These are phyloP conservation scores for Clathrospora elynae DNA, from an alignment of 2,329 filamentous ascomycete genomes.

Conservation along the genomic window DNA sequence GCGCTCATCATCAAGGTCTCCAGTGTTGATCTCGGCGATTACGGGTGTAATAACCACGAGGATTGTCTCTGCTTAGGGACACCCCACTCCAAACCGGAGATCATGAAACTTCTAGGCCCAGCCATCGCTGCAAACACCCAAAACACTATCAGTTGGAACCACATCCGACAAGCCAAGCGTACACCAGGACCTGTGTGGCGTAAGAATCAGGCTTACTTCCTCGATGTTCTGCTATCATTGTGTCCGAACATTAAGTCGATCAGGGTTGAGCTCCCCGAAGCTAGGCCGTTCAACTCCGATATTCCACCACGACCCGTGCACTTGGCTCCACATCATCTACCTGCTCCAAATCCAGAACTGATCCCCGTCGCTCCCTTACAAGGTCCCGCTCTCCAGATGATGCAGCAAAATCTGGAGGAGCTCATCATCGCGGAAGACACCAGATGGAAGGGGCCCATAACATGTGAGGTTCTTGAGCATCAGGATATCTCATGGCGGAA, in stretches of 20 bases:
- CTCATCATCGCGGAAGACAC: constrained; percentile 17
- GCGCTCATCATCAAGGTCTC: constrained; percentile 16
- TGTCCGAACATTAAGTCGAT: constrained; percentile 22
- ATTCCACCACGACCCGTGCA: constrained; percentile 1
- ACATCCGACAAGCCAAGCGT: not conserved
- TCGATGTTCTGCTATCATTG: constrained; percentile 16
- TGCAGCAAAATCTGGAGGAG: constrained; percentile 13
- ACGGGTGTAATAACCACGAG: constrained; percentile 3
- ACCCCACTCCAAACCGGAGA: not conserved
- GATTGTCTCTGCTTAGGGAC: constrained; percentile 3
- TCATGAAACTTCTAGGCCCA: constrained; percentile 2
- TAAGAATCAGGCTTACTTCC: constrained; percentile 11
- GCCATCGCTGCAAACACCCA: constrained; percentile 6
- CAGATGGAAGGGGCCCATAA: constrained; percentile 15
- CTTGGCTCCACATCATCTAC: not conserved
- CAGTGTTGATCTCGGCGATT: constrained; percentile 21
- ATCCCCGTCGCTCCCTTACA: constrained; percentile 12
- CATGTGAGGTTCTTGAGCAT: constrained; percentile 14
- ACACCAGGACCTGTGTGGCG: constrained; percentile 6
- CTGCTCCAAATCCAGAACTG: constrained; percentile 6
- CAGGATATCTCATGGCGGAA: constrained; percentile 12
- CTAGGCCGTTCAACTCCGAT: constrained; percentile 1
- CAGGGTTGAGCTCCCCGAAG: constrained; percentile 14
- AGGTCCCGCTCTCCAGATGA: constrained; percentile 7
- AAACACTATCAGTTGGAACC: not conserved